These are phyloP conservation scores for Prunus dulcis DNA, from an alignment of 306 rosid species.

Conservation along the genomic window DNA sequence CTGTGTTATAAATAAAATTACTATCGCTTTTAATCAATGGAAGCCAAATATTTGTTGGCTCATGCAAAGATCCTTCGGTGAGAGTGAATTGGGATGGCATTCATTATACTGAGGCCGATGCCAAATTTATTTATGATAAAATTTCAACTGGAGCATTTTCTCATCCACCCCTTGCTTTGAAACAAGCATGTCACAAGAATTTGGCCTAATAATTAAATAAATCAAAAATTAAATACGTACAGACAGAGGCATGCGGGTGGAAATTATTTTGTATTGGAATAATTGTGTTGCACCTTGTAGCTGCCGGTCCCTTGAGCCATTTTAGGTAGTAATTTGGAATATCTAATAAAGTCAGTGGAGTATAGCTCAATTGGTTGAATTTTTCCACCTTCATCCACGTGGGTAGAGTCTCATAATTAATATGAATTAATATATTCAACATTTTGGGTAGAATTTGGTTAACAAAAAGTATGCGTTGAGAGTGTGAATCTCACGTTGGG, in stretches of 20 bases:
- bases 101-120: slow-evolving; percentile 62
- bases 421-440: no score
- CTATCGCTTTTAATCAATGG: no score
- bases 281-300: no score
- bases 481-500: no score
- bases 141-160: slow-evolving; percentile 47
- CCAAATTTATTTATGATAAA: slow-evolving; percentile 24
- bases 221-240: not conserved
- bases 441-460: no score
- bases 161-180: slow-evolving; percentile 42
- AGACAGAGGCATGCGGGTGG: not conserved
- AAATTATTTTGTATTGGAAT: not conserved
- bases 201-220: not conserved
- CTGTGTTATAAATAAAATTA: no score
- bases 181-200: slow-evolving; percentile 24
- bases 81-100: slow-evolving; percentile 52
- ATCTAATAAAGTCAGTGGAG: no score
- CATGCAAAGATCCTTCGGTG: slow-evolving; percentile 26
- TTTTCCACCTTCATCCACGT: rapidly evolving
- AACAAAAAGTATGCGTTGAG: no score
- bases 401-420: no score
- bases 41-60: slow-evolving; percentile 41
- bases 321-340: no score
- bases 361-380: no score
- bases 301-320: no score